phyloP scores from a whole-genome alignment of 1,284 basidiomycete genomes.

The Leccinum angustisporum region DNA sequence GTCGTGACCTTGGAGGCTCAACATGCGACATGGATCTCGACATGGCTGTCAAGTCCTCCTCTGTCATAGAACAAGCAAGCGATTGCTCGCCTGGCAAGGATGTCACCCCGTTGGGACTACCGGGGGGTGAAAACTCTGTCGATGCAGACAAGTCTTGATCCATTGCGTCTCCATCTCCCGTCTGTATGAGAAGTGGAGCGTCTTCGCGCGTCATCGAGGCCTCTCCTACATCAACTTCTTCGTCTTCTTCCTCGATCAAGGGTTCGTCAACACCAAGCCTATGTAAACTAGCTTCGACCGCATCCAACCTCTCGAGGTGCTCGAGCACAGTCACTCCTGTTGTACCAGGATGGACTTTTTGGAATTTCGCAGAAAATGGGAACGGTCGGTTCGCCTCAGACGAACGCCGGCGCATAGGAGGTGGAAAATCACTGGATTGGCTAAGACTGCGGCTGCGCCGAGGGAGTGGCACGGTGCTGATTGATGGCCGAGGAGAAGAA shows the following conservation, averaged over 20 bases:
- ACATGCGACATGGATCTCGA: conserved; percentile 74
- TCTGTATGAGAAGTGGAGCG: conserved; percentile 26
- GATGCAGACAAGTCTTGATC: conserved; percentile 38
- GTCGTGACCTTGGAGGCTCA: conserved; percentile 38
- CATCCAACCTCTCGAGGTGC: conserved; percentile 77
- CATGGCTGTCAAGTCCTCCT: conserved; percentile 70
- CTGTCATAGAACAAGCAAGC: conserved; percentile 54
- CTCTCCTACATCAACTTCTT: conserved; percentile 54
- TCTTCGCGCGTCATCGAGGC: conserved; percentile 31
- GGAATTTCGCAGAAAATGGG: conserved; percentile 76
- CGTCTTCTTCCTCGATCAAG: conserved; percentile 49
- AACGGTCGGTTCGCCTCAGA: conserved; percentile 71
- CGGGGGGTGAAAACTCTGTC: conserved; percentile 45
- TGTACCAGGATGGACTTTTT: conserved; percentile 76
- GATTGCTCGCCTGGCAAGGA: conserved; percentile 53
- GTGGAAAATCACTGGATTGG: conserved; percentile 67
- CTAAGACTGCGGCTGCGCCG: conserved; percentile 59
- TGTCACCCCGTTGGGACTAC: conserved; percentile 46
- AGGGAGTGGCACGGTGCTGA: conserved; percentile 61
- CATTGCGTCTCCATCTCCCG: conserved; percentile 18
- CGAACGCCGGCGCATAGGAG: conserved; percentile 60
- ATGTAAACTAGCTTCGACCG: conserved; percentile 75
- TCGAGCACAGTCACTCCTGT: conserved; percentile 78
- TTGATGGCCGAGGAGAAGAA: conserved; percentile 57
- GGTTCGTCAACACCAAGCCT: conserved; percentile 61